These are phyloP conservation scores for Penicillium sp. DNA, from an alignment of 2,329 filamentous ascomycete species.

Conservation along the genomic window DNA sequence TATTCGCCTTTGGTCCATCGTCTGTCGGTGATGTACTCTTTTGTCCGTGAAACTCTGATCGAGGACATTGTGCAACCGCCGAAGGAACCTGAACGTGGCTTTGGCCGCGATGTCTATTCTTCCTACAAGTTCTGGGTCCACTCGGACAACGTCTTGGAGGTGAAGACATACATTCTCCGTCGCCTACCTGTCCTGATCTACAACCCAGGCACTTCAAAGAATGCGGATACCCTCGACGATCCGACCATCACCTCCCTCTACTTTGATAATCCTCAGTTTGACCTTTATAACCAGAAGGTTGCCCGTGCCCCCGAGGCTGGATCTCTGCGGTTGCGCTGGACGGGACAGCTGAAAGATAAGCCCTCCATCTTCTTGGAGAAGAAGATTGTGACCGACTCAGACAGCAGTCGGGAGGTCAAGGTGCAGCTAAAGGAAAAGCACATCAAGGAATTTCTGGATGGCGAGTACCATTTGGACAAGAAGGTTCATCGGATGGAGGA, in stretches of 20 bases:
- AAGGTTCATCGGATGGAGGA: conserved; percentile 79
- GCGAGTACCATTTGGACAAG: conserved; percentile 91
- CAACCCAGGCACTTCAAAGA: conserved; percentile 79
- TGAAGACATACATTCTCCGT: conserved; percentile 92
- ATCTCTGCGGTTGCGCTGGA: conserved; percentile 88
- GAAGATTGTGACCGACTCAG: conserved; percentile 77
- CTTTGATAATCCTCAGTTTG: conserved; percentile 85
- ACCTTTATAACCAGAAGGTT: conserved; percentile 83
- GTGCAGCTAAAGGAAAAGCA: conserved; percentile 94
- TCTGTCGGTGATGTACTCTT: conserved; percentile 93
- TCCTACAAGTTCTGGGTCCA: conserved; percentile 98
- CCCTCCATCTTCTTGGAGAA: conserved; percentile 86
- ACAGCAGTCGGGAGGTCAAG: conserved; percentile 74
- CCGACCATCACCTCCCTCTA: conserved; percentile 94
- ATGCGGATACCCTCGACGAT: conserved; percentile 74
- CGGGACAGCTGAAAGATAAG: conserved; percentile 74
- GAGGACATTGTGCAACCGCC: conserved; percentile 51
- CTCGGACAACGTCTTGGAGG: conserved; percentile 89
- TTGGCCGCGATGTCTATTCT: conserved; percentile 68
- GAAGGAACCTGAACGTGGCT: conserved; percentile 47
- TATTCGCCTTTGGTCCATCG: conserved; percentile 86
- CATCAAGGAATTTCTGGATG: conserved; percentile 80
- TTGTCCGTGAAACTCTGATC: conserved; percentile 75
- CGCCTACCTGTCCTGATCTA: conserved; percentile 90
- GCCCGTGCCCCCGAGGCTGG: conserved; percentile 72